A percentile compares a stretch with the other conserved stretches of the same genome.
These are phyloP conservation scores for Aspergillus unguis DNA, from an alignment of 2,329 filamentous ascomycete species.

Conservation along the genomic window DNA sequence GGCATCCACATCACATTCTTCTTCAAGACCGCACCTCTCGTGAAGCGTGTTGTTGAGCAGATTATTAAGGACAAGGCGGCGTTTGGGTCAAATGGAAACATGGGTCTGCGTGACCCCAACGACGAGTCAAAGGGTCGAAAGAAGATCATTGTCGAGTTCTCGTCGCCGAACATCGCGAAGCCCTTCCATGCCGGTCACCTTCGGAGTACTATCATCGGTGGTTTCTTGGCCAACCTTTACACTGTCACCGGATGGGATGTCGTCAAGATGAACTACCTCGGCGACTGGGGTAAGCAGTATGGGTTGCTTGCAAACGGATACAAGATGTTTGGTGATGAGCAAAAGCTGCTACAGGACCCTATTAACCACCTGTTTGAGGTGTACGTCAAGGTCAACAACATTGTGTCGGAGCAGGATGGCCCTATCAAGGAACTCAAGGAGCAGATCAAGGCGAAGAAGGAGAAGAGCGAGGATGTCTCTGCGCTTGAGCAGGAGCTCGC, in stretches of 20 bases:
- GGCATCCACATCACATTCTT: conserved; percentile 64
- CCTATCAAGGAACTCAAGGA: conserved; percentile 55
- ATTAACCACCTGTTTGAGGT: conserved; percentile 65
- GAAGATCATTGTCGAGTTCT: conserved; percentile 63
- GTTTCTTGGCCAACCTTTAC: conserved; percentile 62
- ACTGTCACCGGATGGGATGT: conserved; percentile 61
- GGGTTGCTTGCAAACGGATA: conserved; percentile 62
- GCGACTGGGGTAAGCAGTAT: conserved; percentile 68
- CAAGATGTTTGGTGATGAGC: conserved; percentile 59
- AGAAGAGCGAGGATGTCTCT: conserved; percentile 48
- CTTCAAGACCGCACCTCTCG: conserved; percentile 58
- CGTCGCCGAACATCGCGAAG: conserved; percentile 65
- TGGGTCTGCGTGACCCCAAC: conserved; percentile 58
- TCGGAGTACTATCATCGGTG: conserved; percentile 65
- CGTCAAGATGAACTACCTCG: conserved; percentile 63
- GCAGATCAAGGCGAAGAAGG: conserved; percentile 46
- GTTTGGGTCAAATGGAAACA: conserved; percentile 59
- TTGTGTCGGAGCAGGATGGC: conserved; percentile 55
- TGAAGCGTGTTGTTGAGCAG: conserved; percentile 56
- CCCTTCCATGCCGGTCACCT: conserved; percentile 65
- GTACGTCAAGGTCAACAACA: conserved; percentile 62
- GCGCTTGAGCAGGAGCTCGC: conserved; percentile 50
- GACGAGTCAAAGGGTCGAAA: conserved; percentile 56
- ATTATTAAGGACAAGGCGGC: conserved; percentile 55
- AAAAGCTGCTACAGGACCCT: conserved; percentile 57